These are phyloP conservation scores for Fusarium coffeatum DNA, from an alignment of 2,329 filamentous ascomycete genomes.

Conservation along the genomic window DNA sequence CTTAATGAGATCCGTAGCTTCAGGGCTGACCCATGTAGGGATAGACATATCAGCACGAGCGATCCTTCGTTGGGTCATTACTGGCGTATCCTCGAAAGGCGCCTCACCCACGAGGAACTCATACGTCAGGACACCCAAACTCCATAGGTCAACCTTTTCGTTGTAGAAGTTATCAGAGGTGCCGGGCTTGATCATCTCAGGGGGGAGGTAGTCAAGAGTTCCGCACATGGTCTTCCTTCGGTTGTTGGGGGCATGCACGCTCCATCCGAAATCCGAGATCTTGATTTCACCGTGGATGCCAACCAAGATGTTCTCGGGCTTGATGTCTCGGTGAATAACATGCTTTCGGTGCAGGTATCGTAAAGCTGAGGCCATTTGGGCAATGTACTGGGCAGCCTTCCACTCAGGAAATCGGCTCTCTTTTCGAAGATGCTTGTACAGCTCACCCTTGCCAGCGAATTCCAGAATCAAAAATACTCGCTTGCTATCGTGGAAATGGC, in stretches of 20 bases:
- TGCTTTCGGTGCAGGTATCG: slow-evolving; percentile 96
- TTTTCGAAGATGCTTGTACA: slow-evolving; percentile 86
- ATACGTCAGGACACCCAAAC: slow-evolving; percentile 92
- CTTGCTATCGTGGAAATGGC: slow-evolving; percentile 90
- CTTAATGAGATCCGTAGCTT: slow-evolving; percentile 93
- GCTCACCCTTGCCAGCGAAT: slow-evolving; percentile 84
- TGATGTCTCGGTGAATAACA: slow-evolving; percentile 97
- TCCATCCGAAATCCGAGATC: slow-evolving; percentile 98
- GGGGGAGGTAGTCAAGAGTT: slow-evolving; percentile 95
- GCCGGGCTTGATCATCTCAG: slow-evolving; percentile 93
- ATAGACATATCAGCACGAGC: slow-evolving; percentile 90
- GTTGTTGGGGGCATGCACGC: slow-evolving; percentile 96
- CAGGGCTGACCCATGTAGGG: slow-evolving; percentile 87
- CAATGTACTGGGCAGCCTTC: slow-evolving; percentile 87
- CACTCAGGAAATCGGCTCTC: slow-evolving; percentile 84
- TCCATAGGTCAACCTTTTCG: slow-evolving; percentile 97
- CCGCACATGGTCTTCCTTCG: slow-evolving; percentile 95
- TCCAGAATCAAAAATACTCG: slow-evolving; percentile 88
- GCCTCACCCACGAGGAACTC: slow-evolving; percentile 97
- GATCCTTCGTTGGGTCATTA: slow-evolving; percentile 95
- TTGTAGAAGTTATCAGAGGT: slow-evolving; percentile 88
- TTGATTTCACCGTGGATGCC: slow-evolving; percentile 98
- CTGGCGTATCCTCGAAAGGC: slow-evolving; percentile 93
- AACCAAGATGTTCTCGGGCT: slow-evolving; percentile 96
- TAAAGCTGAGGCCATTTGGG: slow-evolving; percentile 87